Base-by-base conservation (phyloP, 1,284 basidiomycete genomes). In the Sanghuangporus weigelae region DNA sequence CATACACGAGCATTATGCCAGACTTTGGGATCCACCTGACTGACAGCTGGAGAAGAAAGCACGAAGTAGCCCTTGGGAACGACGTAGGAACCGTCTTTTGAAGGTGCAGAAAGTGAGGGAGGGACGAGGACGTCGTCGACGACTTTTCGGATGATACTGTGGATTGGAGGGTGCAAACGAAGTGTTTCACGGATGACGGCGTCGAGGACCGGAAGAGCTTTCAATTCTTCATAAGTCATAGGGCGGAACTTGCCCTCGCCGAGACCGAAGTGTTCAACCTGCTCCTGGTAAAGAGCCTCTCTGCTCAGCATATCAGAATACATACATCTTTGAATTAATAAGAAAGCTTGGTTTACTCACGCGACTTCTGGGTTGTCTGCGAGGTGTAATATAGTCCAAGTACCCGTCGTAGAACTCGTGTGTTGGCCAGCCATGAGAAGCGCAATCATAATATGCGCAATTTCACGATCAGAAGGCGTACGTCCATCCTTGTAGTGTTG, bases 351-450 rank as follows among this genome's bases (percentile, higher is more conserved):
- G 26, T 12, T 1, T 6, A 84, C 87, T 72, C 71, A 93, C 90
- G 86, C 86, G 66, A 96, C 71, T 31, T 94, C 87, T 1, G 85
- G 85, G 62, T 88, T 82, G 68, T 85, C 78, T n/a, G 95, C 96
- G 21, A 99, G 76, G 70, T 97, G 93, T 56, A 98, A 84, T 46
- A 99, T 80, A n/a, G 90, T 76, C 97, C 97, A 99, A 4, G 93
- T 89, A 26, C 87, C 87, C 10, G 94, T 93, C 0, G 96, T 92
- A 19, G 95, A 96, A 69, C 90, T 93, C 0, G 97, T 99, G 78
- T 99, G 97, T 77, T 99, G 97, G 31, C 97, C 97, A 46, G 96
- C 96, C 95, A 96, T 96, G 67, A 96, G 85, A 54, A 96, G 82
- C 21, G 94, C 93, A 69, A 95, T 96, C 90, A 99, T 89, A 73